These are phyloP conservation scores for Alternaria infectoria DNA, from an alignment of 2,329 filamentous ascomycete genomes.

Conservation along the genomic window DNA sequence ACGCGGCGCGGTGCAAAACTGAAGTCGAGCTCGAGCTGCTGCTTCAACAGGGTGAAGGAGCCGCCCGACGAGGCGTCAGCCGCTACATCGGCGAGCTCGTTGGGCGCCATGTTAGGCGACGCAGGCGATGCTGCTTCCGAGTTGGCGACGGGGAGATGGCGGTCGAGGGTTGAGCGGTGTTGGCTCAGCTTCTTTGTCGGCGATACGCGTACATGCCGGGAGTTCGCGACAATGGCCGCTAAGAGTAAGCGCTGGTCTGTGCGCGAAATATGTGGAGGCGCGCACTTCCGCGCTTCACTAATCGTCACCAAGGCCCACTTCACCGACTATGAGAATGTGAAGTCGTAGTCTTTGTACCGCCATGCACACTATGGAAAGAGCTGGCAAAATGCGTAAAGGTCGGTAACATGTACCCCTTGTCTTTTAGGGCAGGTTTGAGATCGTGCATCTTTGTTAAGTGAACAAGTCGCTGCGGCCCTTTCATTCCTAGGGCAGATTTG, in stretches of 20 bases:
- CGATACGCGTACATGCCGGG: constrained; percentile 11
- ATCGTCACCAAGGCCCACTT: constrained; percentile 5
- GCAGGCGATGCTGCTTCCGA: constrained; percentile 37
- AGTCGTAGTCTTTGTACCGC: too few species aligned
- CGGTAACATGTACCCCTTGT: too few species aligned
- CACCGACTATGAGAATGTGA: background rate
- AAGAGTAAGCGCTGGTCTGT: constrained; percentile 2
- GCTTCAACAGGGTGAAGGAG: constrained; percentile 71
- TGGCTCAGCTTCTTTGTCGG: constrained; percentile 2
- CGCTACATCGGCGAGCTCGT: constrained; percentile 36
- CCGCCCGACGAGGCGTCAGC: constrained; percentile 41
- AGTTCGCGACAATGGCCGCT: constrained; percentile 17
- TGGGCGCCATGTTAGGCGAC: constrained; percentile 38
- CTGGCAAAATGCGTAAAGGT: too few species aligned
- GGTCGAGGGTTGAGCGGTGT: constrained; percentile 3
- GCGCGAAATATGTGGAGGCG: constrained; percentile 1
- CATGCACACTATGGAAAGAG: too few species aligned
- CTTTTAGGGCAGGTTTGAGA: too few species aligned
- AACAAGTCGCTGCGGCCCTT: too few species aligned
- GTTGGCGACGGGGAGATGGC: constrained; percentile 7
- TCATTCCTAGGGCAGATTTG: too few species aligned
- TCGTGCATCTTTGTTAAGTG: too few species aligned
- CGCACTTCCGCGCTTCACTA: constrained; percentile 6
- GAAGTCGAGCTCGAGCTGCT: constrained; percentile 88
- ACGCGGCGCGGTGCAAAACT: constrained; percentile 79